phyloP scores from a whole-genome alignment of 163 green algal genomes.

The Chlamydomonas reinhardtii region DNA sequence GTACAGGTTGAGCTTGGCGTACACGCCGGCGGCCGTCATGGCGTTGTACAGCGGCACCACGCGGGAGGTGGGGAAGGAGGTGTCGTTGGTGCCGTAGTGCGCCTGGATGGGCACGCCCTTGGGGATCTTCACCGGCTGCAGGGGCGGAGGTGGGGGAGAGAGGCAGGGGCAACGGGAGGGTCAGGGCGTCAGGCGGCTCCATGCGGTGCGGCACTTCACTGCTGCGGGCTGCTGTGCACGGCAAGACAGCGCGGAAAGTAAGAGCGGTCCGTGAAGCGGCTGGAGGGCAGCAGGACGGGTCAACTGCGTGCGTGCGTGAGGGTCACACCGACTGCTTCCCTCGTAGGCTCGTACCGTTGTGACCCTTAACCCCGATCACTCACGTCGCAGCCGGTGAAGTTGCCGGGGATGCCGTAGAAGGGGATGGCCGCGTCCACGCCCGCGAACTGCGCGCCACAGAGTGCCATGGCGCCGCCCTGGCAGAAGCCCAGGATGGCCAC shows the following conservation, averaged over 20 bases:
- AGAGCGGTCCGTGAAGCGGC: too few species aligned
- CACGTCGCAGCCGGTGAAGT: conserved; percentile 62
- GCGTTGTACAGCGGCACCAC: neutral
- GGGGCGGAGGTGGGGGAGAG: neutral
- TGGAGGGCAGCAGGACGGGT: too few species aligned
- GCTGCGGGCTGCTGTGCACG: too few species aligned
- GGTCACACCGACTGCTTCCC: too few species aligned
- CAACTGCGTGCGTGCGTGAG: too few species aligned
- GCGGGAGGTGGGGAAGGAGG: conserved; percentile 18
- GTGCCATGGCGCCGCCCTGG: conserved; percentile 43
- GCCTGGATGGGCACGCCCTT: conserved; percentile 16
- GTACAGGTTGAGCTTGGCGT: conserved; percentile 41
- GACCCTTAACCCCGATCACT: too few species aligned
- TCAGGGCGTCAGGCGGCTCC: too few species aligned
- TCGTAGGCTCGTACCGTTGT: too few species aligned
- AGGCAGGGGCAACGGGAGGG: neutral
- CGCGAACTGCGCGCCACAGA: conserved; percentile 38
- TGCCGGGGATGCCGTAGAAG: conserved; percentile 62
- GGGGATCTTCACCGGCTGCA: conserved; percentile 4
- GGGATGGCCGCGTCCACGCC: conserved; percentile 2
- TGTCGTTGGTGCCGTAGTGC: conserved; percentile 29
- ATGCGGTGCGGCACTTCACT: too few species aligned
- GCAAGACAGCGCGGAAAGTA: too few species aligned
- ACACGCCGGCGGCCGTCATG: conserved; percentile 2
- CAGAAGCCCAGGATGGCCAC: conserved; percentile 49